Evolutionary conservation across 2,329 filamentous ascomycete genomes (phyloP).

Genomic region (Dichotomopilus funicola): DNA sequence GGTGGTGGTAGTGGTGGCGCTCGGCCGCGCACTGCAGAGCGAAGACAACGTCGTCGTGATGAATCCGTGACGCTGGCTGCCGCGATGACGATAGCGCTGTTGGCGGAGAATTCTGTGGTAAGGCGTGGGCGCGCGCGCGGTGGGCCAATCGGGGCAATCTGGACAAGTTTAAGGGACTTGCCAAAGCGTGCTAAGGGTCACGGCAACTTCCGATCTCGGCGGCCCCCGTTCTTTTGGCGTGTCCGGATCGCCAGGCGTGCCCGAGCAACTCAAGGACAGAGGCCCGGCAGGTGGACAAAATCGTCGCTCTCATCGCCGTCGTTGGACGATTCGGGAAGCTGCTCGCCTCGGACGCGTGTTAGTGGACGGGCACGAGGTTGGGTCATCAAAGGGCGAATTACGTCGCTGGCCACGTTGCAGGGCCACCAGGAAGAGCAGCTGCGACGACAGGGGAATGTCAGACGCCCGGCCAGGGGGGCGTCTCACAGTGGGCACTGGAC

Average conservation of each 20-base stretch:
- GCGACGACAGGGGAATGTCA: slow-evolving; percentile 2
- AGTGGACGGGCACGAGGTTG: slow-evolving; percentile 15
- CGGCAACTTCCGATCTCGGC: slow-evolving; percentile 25
- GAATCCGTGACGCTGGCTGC: too few species aligned
- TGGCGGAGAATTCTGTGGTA: slow-evolving; percentile 12
- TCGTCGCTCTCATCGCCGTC: slow-evolving; percentile 3
- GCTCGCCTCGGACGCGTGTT: slow-evolving; percentile 12
- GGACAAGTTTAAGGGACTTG: slow-evolving; percentile 9
- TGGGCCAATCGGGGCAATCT: slow-evolving; percentile 19
- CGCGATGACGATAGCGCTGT: background rate
- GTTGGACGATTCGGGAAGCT: slow-evolving; percentile 23
- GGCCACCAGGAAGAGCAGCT: slow-evolving; percentile 13
- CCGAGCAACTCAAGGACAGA: too few species aligned
- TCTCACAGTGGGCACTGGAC: background rate
- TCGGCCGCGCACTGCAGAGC: too few species aligned
- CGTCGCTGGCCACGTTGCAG: slow-evolving; percentile 11
- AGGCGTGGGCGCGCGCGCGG: slow-evolving; percentile 9
- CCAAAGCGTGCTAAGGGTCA: slow-evolving; percentile 5
- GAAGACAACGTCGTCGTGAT: too few species aligned
- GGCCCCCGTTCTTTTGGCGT: background rate
- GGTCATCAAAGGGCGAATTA: background rate
- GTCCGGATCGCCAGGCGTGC: background rate
- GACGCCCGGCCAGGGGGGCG: background rate
- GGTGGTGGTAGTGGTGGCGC: too few species aligned
- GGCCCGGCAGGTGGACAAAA: background rate